phyloP scores from a whole-genome alignment of 2,329 filamentous ascomycete genomes.

The Fusarium sp. region DNA sequence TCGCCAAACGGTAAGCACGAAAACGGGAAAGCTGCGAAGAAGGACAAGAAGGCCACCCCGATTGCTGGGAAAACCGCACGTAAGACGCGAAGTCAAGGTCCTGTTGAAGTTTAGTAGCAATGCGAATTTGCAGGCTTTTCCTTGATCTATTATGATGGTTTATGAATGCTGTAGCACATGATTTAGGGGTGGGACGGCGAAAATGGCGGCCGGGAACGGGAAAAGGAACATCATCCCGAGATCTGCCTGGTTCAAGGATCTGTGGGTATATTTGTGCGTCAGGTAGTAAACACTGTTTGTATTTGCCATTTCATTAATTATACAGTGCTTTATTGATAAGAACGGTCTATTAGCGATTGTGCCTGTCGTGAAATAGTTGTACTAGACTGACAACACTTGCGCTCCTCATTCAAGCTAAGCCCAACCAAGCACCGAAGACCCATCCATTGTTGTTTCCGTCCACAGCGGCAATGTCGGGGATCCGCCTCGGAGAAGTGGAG shows the following conservation, averaged over 20 bases:
- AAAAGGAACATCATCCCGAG: constrained; percentile 9
- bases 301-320: neutral
- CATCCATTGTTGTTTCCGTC: neutral
- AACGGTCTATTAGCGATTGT: neutral
- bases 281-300: constrained; percentile 24
- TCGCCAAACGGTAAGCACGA: constrained; percentile 43
- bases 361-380: neutral
- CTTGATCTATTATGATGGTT: constrained; percentile 4
- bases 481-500: constrained; percentile 1
- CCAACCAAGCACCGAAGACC: neutral
- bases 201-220: constrained; percentile 31
- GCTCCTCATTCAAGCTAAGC: neutral
- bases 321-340: neutral
- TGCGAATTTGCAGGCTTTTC: neutral
- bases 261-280: constrained; percentile 30
- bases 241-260: constrained; percentile 22
- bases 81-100: constrained; percentile 56
- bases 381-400: neutral
- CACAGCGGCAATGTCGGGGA: neutral
- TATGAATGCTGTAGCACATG: constrained; percentile 10
- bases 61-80: constrained; percentile 50
- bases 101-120: constrained; percentile 42
- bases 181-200: constrained; percentile 29
- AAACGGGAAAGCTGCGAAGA: constrained; percentile 43
- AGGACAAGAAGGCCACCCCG: constrained; percentile 49